Percentiles rank a stretch among this genome's conserved stretches.
These are phyloP conservation scores for Royoungia palumana DNA, from an alignment of 768 basidiomycete genomes.

Conservation along the genomic window DNA sequence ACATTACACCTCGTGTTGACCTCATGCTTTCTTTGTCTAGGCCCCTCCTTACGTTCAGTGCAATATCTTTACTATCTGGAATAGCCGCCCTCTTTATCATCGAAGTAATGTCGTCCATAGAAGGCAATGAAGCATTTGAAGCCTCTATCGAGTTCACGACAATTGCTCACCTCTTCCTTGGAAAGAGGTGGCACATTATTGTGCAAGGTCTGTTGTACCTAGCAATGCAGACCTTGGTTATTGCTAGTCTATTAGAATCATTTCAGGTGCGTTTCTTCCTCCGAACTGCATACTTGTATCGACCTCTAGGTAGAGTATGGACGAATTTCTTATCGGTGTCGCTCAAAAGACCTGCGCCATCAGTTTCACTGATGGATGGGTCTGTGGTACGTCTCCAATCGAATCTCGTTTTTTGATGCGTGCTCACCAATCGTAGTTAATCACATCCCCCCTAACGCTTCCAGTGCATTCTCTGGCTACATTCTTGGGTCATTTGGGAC, in stretches of 20 bases:
- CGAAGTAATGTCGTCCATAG: constrained; percentile 25
- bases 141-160: constrained; percentile 27
- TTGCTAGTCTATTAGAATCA: constrained; percentile 23
- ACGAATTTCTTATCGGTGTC: constrained; percentile 20
- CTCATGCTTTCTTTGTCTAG: background rate
- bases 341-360: constrained; percentile 26
- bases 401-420: background rate
- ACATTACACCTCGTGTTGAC: background rate
- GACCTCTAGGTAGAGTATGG: constrained; percentile 17
- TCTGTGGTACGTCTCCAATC: constrained; percentile 17
- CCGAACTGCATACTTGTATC: background rate
- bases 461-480: constrained; percentile 19
- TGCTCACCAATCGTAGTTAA: constrained; percentile 9
- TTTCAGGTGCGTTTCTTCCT: constrained; percentile 15
- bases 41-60: constrained; percentile 15
- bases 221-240: constrained; percentile 20
- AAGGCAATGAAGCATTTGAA: constrained; percentile 22
- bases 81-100: constrained; percentile 18
- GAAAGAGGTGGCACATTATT: constrained; percentile 22
- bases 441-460: constrained; percentile 3
- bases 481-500: constrained; percentile 25
- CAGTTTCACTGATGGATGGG: constrained; percentile 21
- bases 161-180: constrained; percentile 24
- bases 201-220: constrained; percentile 20
- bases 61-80: constrained; percentile 20